Conservation (phyloP, 2,329 filamentous ascomycete genomes). For the Penicillium concentricum region DNA sequence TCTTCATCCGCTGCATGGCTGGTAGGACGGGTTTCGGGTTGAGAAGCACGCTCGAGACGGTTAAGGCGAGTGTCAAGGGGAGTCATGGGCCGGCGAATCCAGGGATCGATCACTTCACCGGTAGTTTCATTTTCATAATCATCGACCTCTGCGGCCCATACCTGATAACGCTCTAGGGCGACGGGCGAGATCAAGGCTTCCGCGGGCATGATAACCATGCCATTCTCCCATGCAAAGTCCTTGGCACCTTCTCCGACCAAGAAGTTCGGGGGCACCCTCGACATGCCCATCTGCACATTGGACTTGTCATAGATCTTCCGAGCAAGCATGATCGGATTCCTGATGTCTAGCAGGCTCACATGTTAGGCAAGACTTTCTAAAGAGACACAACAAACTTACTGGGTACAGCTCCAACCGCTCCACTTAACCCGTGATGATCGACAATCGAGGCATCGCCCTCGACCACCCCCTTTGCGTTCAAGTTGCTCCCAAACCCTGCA, state of each 20-base stretch:
- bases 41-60: background rate
- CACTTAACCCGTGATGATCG: conserved; percentile 85
- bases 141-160: conserved; percentile 62
- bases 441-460: conserved; percentile 95
- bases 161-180: conserved; percentile 73
- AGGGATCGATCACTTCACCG: conserved; percentile 37
- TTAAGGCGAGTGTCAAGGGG: conserved; percentile 18
- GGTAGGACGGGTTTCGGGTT: background rate
- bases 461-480: conserved; percentile 84
- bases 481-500: conserved; percentile 91
- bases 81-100: conserved; percentile 24
- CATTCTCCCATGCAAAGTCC: conserved; percentile 78
- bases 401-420: conserved; percentile 85
- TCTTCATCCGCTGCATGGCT: background rate
- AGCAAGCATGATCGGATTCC: conserved; percentile 87
- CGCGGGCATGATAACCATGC: conserved; percentile 70
- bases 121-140: conserved; percentile 44
- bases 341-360: conserved; percentile 52
- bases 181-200: conserved; percentile 77
- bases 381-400: conserved; percentile 58
- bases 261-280: conserved; percentile 88
- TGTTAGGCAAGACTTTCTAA: conserved; percentile 5
- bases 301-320: conserved; percentile 78
- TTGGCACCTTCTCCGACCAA: conserved; percentile 82
- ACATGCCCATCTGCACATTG: conserved; percentile 73